A percentile compares a stretch with the other conserved stretches of the same genome.
phyloP scores from a whole-genome alignment of 106 monocot species.

The Vanilla planifolia region DNA sequence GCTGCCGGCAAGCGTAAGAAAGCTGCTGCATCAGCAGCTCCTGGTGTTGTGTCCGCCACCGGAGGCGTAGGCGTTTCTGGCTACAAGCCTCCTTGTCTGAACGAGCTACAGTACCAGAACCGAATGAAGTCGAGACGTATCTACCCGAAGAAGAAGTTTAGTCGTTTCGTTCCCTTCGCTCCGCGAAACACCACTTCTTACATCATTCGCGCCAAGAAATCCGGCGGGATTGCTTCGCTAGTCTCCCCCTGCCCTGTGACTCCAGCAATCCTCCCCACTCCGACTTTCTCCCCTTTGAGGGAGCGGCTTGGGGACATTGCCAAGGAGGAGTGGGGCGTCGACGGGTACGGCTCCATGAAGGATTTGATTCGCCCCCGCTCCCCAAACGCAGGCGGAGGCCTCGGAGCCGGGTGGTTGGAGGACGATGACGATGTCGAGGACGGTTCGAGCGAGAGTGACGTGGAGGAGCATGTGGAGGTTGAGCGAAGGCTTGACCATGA shows the following conservation, averaged over 20 bases:
- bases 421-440: slow-evolving; percentile 20
- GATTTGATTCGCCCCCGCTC: slow-evolving; percentile 72
- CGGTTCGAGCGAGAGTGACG: slow-evolving; percentile 75
- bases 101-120: slow-evolving; percentile 87
- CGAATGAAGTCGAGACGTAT: slow-evolving; percentile 71
- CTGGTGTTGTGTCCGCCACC: background rate
- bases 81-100: slow-evolving; percentile 61
- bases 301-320: slow-evolving; percentile 95
- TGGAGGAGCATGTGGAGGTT: slow-evolving; percentile 73
- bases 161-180: slow-evolving; percentile 66
- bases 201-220: slow-evolving; percentile 91
- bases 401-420: slow-evolving; percentile 20
- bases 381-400: slow-evolving; percentile 7
- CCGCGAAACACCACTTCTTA: slow-evolving; percentile 93
- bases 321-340: slow-evolving; percentile 99
- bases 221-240: slow-evolving; percentile 87
- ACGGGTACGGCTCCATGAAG: slow-evolving; percentile 97
- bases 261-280: slow-evolving; percentile 91
- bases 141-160: slow-evolving; percentile 76
- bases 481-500: slow-evolving; percentile 68
- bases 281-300: slow-evolving; percentile 71
- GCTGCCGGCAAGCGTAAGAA: slow-evolving; percentile 38
- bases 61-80: slow-evolving; percentile 11
- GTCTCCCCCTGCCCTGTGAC: slow-evolving; percentile 94
- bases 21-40: slow-evolving; percentile 10